phyloP scores from a whole-genome alignment of 176 grass and related monocot species.

The Tuctoria greenei region DNA sequence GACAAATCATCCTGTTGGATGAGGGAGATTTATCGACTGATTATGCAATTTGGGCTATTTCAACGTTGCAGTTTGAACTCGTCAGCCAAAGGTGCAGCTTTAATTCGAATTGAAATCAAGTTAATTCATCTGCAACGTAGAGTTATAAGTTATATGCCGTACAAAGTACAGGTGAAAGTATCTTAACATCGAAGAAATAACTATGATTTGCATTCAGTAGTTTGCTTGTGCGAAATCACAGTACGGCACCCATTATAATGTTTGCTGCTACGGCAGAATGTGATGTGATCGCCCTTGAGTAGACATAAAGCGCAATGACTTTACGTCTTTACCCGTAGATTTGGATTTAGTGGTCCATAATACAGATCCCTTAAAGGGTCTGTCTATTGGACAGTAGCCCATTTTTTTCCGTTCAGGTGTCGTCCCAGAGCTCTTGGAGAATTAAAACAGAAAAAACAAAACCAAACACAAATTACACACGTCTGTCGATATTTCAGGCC shows the following conservation, averaged over 20 bases:
- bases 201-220: background rate
- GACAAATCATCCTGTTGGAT: background rate
- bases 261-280: background rate
- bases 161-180: background rate
- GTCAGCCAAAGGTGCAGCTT: background rate
- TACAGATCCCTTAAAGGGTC: background rate
- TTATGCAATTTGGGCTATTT: background rate
- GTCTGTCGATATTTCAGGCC: no score
- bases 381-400: background rate
- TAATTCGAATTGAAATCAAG: background rate
- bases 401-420: background rate
- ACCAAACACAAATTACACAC: no score
- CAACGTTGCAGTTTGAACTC: background rate
- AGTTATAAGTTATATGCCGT: background rate
- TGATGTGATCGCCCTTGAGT: background rate
- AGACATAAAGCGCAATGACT: conserved; percentile 9
- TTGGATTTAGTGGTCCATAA: background rate
- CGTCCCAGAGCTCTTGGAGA: no score
- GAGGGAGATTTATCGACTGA: background rate
- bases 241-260: background rate
- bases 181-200: conserved; percentile 28
- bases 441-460: no score
- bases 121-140: conserved; percentile 7
- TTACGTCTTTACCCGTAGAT: background rate
- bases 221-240: background rate